Conservation (phyloP, 2,329 filamentous ascomycete species). For the Alternaria angustiovoidea region DNA sequence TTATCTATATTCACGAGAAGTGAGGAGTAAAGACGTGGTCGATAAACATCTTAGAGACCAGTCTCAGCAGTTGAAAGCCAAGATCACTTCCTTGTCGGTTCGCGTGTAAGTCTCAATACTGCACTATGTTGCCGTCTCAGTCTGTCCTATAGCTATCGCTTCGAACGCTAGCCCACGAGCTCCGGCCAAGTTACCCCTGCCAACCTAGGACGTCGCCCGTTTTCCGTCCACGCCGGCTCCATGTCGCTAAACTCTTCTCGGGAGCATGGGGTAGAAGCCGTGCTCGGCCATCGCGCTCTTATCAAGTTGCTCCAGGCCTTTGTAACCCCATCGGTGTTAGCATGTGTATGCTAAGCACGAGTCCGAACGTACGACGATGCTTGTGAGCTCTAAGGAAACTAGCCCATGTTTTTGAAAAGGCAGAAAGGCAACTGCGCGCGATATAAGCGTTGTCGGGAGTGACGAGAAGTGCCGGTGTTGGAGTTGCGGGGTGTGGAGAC, state of each 20-base stretch:
- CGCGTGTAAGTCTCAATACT: not conserved
- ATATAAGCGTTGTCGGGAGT: not conserved
- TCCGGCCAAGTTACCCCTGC: not conserved
- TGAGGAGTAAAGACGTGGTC: not conserved
- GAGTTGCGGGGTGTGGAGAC: not conserved
- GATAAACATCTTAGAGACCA: not conserved
- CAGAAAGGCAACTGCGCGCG: not conserved
- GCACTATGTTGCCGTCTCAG: not conserved
- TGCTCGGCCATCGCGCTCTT: not conserved
- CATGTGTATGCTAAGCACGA: not conserved
- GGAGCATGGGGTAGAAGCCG: not conserved
- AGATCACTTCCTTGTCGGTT: not conserved
- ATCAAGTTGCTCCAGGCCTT: not conserved
- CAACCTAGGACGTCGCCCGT: not conserved
- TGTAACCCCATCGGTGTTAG: not conserved
- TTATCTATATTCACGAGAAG: not conserved
- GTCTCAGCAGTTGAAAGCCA: not conserved
- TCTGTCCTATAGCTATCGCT: not conserved
- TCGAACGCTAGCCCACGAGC: not conserved
- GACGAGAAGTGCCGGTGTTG: not conserved
- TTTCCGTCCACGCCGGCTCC: not conserved
- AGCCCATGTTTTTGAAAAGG: not conserved
- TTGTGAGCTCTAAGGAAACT: not conserved
- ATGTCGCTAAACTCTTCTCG: not conserved
- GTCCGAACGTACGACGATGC: not conserved